phyloP scores from a whole-genome alignment of 2,329 filamentous ascomycete genomes.

The Aureobasidium lini region DNA sequence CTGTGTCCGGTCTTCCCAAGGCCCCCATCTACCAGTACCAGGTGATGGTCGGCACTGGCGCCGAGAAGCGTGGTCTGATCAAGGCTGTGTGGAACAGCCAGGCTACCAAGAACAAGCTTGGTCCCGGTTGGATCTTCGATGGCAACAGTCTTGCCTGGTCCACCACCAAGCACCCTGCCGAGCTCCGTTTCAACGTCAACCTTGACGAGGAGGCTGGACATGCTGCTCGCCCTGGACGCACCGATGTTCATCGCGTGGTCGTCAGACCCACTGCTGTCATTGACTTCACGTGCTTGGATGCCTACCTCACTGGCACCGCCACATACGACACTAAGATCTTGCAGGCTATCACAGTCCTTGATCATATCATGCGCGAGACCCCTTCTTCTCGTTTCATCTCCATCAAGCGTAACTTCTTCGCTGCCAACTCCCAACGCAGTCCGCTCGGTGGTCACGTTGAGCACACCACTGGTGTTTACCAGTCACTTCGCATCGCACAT shows the following conservation, averaged over 20 bases:
- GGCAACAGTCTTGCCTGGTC: slow-evolving; percentile 82
- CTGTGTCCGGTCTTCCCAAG: slow-evolving; percentile 53
- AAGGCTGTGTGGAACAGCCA: slow-evolving; percentile 69
- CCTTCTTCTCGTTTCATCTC: slow-evolving; percentile 60
- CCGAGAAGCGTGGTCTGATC: slow-evolving; percentile 58
- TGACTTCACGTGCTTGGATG: slow-evolving; percentile 53
- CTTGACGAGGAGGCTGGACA: slow-evolving; percentile 58
- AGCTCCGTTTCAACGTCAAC: slow-evolving; percentile 45
- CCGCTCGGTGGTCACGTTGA: slow-evolving; percentile 61
- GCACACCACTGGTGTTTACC: slow-evolving; percentile 83
- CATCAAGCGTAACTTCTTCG: slow-evolving; percentile 81
- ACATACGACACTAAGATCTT: slow-evolving; percentile 60
- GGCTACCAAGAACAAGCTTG: slow-evolving; percentile 49
- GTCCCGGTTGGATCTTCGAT: slow-evolving; percentile 64
- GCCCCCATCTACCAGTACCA: slow-evolving; percentile 75
- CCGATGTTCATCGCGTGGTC: slow-evolving; percentile 52
- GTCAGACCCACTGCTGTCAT: slow-evolving; percentile 62
- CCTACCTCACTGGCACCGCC: slow-evolving; percentile 56
- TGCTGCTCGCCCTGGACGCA: slow-evolving; percentile 20
- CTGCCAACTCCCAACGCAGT: slow-evolving; percentile 37
- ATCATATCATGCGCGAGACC: slow-evolving; percentile 78
- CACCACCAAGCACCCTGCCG: slow-evolving; percentile 36
- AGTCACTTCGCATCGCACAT: slow-evolving; percentile 70
- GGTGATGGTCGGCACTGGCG: slow-evolving; percentile 55
- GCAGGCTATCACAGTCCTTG: slow-evolving; percentile 81